These are phyloP conservation scores for Aspergillus funiculosus DNA, from an alignment of 495 filamentous ascomycete genomes.

Conservation along the genomic window DNA sequence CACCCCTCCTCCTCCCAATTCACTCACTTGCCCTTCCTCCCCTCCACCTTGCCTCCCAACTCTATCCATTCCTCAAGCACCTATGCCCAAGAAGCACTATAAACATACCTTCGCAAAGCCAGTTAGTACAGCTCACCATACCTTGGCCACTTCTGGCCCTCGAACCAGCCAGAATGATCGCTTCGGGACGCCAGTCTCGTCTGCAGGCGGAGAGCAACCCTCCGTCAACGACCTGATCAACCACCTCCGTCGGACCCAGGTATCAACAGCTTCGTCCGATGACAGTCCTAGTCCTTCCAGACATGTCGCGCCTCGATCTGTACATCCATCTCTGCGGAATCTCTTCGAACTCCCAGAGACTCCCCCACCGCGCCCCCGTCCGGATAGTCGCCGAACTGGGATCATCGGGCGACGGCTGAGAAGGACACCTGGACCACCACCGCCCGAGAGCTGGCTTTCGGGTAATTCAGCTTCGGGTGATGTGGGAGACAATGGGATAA, in stretches of 20 bases:
- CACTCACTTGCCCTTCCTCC: constrained; percentile 8
- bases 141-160: constrained; percentile 26
- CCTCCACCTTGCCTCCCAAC: constrained; percentile 6
- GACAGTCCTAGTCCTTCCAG: constrained; percentile 14
- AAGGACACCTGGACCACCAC: constrained; percentile 58
- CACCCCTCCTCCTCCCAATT: constrained; percentile 6
- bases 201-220: constrained; percentile 19
- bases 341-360: constrained; percentile 68
- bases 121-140: constrained; percentile 34
- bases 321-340: constrained; percentile 50
- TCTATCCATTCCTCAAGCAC: constrained; percentile 12
- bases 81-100: constrained; percentile 47
- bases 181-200: constrained; percentile 17
- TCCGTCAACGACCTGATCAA: constrained; percentile 47
- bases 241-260: constrained; percentile 45
- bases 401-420: constrained; percentile 40
- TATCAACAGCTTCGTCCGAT: constrained; percentile 15
- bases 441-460: constrained; percentile 68
- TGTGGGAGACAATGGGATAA: not conserved
- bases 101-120: constrained; percentile 31
- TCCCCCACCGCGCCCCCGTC: constrained; percentile 58
- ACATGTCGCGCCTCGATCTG: constrained; percentile 32
- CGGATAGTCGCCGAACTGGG: constrained; percentile 36
- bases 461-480: constrained; percentile 17
- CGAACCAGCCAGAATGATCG: constrained; percentile 27